Conservation (phyloP, 805 yeast genomes). For the Cyberlindnera maritima region DNA sequence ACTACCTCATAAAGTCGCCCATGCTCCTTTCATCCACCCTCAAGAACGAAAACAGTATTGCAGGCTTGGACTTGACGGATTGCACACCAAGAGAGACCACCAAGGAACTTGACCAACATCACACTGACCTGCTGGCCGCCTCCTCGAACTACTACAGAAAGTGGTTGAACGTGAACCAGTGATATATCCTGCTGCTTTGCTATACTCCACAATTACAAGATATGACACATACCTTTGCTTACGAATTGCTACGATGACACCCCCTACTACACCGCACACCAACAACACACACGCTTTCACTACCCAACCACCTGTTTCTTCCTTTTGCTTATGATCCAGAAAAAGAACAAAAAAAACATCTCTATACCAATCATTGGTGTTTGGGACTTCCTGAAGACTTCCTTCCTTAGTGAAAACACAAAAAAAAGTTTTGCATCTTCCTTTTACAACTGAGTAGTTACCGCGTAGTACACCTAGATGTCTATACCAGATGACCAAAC, state of each 20-base stretch:
- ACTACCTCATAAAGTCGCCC: slow-evolving; percentile 29
- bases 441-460: too few species aligned
- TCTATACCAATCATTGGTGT: too few species aligned
- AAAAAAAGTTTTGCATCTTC: too few species aligned
- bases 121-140: slow-evolving; percentile 24
- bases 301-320: not conserved
- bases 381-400: too few species aligned
- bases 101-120: slow-evolving; percentile 17
- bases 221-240: not conserved
- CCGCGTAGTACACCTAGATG: too few species aligned
- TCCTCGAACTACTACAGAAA: slow-evolving; percentile 30
- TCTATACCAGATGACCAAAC: too few species aligned
- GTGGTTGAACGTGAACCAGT: slow-evolving; percentile 27
- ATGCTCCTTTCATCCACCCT: slow-evolving; percentile 23
- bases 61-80: slow-evolving; percentile 26
- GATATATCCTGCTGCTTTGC: not conserved
- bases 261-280: not conserved
- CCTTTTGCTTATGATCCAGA: slow-evolving; percentile 1
- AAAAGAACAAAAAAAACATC: not conserved
- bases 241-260: not conserved
- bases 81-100: slow-evolving; percentile 19
- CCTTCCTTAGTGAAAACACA: too few species aligned
- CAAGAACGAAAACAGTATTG: slow-evolving; percentile 25
- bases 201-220: not conserved
- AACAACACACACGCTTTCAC: not conserved